Conservation (phyloP, 495 filamentous ascomycete species). For the Neurospora africana region DNA sequence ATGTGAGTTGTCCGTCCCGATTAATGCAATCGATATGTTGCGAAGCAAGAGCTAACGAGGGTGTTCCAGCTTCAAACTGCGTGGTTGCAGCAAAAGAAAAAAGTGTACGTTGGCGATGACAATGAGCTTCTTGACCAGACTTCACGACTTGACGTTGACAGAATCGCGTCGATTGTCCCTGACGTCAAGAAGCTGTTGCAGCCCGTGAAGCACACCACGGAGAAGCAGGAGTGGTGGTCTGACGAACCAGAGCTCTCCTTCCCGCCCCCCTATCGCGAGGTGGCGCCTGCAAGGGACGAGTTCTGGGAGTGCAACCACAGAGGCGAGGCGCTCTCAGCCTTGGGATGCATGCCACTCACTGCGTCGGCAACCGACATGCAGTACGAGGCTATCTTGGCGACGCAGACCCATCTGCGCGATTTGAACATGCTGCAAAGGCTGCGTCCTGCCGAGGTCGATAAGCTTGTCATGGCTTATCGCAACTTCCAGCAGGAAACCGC, state of each 20-base stretch:
- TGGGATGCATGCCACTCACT: conserved; percentile 14
- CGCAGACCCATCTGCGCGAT: conserved; percentile 13
- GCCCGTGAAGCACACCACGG: background rate
- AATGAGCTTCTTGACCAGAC: background rate
- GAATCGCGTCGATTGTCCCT: conserved; percentile 6
- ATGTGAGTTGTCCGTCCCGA: conserved; percentile 1
- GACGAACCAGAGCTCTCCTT: background rate
- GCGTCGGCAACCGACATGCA: conserved; percentile 4
- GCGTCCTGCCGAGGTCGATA: conserved; percentile 9
- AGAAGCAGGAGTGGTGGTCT: background rate
- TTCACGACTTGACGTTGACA: conserved; percentile 5
- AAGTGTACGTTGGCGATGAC: conserved; percentile 1
- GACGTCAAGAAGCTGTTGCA: conserved; percentile 2
- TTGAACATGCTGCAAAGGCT: conserved; percentile 15
- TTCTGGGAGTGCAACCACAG: conserved; percentile 14
- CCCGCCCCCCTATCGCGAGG: conserved; percentile 2
- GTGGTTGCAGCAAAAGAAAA: conserved; percentile 10
- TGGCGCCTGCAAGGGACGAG: conserved; percentile 6
- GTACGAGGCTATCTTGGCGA: conserved; percentile 9
- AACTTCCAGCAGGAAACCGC: conserved; percentile 2
- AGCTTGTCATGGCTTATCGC: conserved; percentile 11
- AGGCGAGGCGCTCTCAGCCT: conserved; percentile 5
- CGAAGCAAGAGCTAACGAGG: background rate
- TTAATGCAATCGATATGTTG: background rate
- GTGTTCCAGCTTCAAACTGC: conserved; percentile 12